phyloP scores from a whole-genome alignment of 2,329 filamentous ascomycete genomes.

The Parastagonospora nodorum region DNA sequence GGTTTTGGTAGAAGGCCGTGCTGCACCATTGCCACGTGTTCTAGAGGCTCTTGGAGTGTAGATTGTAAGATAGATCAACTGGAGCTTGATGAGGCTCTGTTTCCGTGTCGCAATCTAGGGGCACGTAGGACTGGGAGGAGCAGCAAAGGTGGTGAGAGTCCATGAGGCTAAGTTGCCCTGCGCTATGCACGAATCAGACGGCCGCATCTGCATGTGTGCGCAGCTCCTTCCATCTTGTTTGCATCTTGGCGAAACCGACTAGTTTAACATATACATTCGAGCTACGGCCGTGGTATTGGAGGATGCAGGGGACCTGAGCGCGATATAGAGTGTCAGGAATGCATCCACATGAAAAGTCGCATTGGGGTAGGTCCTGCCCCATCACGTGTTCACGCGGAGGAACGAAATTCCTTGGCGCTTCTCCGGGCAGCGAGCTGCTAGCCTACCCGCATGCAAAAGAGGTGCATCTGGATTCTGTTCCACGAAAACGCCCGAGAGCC shows the following conservation, averaged over 20 bases:
- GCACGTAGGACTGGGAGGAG: constrained; percentile 1
- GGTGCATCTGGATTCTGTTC: too few species aligned
- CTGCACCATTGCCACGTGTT: constrained; percentile 32
- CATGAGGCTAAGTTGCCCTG: constrained; percentile 10
- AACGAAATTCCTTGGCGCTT: neutral
- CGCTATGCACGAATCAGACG: constrained; percentile 20
- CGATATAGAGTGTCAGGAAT: constrained; percentile 2
- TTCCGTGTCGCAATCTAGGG: neutral
- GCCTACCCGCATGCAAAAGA: too few species aligned
- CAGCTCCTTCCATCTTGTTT: constrained; percentile 21
- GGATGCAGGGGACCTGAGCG: constrained; percentile 6
- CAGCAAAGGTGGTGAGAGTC: constrained; percentile 9
- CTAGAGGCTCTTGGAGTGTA: neutral
- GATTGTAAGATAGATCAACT: neutral
- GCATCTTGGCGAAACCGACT: constrained; percentile 25
- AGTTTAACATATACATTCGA: constrained; percentile 26
- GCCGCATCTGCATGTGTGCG: constrained; percentile 8
- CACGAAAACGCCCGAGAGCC: neutral
- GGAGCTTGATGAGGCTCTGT: neutral
- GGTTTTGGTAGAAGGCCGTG: constrained; percentile 45
- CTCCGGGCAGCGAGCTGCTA: neutral
- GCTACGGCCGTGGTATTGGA: constrained; percentile 27
- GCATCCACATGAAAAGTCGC: constrained; percentile 4
- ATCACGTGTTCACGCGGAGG: constrained; percentile 23
- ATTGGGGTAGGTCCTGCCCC: neutral